Percentiles rank a stretch among this genome's conserved stretches.
Evolutionary conservation across 2,329 filamentous ascomycete genomes (phyloP).

Genomic region (Colletotrichum sojae): DNA sequence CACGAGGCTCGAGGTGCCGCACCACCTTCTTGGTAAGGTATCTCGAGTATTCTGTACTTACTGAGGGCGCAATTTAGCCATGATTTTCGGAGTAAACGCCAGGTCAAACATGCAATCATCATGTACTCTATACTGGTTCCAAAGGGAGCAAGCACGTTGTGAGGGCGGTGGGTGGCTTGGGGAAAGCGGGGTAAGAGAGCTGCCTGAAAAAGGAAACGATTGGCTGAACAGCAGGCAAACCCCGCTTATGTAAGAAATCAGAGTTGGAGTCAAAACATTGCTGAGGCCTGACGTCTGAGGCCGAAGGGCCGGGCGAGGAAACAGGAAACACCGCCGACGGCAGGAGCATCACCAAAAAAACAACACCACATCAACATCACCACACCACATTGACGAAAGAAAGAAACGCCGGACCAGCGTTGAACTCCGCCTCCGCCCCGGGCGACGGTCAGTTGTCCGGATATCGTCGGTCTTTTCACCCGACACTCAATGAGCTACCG

Average conservation of each 20-base stretch:
- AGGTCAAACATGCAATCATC: too few species aligned
- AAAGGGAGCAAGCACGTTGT: too few species aligned
- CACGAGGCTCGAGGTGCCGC: conserved; percentile 22
- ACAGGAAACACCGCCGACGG: neutral
- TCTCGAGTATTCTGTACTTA: too few species aligned
- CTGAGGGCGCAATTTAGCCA: too few species aligned
- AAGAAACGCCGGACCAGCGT: too few species aligned
- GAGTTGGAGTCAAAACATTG: conserved; percentile 26
- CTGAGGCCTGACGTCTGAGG: conserved; percentile 23
- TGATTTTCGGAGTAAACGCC: too few species aligned
- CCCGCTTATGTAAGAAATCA: conserved; percentile 24
- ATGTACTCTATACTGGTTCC: too few species aligned
- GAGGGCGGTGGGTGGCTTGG: conserved; percentile 12
- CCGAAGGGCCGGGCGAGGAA: neutral
- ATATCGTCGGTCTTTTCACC: conserved; percentile 1
- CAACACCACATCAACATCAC: too few species aligned
- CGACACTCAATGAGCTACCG: neutral
- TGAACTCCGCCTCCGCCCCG: neutral
- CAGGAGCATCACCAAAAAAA: too few species aligned
- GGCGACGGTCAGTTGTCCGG: neutral
- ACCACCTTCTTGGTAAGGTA: too few species aligned
- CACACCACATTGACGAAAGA: too few species aligned
- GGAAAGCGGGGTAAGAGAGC: conserved; percentile 25
- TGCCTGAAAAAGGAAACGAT: neutral
- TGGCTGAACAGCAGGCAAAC: neutral